phyloP scores from a whole-genome alignment of 1,139 yeast species.

The Candida frijolesensis region DNA sequence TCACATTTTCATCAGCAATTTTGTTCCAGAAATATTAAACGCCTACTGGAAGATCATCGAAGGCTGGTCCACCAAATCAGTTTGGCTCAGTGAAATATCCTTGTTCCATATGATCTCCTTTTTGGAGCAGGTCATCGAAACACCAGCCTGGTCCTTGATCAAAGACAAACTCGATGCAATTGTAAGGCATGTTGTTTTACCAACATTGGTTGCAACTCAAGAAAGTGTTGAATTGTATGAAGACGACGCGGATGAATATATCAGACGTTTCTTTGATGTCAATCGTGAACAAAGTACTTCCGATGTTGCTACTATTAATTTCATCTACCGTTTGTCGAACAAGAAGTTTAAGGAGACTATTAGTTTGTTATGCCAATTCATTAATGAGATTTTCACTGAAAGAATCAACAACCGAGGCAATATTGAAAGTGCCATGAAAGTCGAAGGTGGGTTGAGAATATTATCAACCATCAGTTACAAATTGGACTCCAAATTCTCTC shows the following conservation, averaged over 20 bases:
- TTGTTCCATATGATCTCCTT: constrained; percentile 65
- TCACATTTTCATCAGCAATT: constrained; percentile 47
- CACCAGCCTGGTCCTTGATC: constrained; percentile 56
- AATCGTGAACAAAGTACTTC: constrained; percentile 75
- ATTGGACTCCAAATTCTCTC: constrained; percentile 40
- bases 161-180: constrained; percentile 61
- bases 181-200: constrained; percentile 61
- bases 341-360: constrained; percentile 50
- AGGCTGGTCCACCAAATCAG: constrained; percentile 55
- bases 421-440: constrained; percentile 37
- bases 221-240: constrained; percentile 64
- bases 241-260: constrained; percentile 74
- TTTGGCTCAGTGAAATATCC: constrained; percentile 63
- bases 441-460: constrained; percentile 55
- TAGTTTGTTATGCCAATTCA: constrained; percentile 43
- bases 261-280: constrained; percentile 68
- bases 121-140: constrained; percentile 60
- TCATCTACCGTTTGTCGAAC: constrained; percentile 54
- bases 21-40: constrained; percentile 62
- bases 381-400: constrained; percentile 53
- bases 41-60: constrained; percentile 63
- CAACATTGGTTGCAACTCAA: constrained; percentile 58
- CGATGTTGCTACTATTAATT: constrained; percentile 81
- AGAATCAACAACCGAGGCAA: constrained; percentile 37
- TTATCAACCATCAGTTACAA: constrained; percentile 49